Percentiles rank a stretch among this genome's conserved stretches.
phyloP scores from a whole-genome alignment of 1,284 basidiomycete species.

The Rhodotorula sp. region DNA sequence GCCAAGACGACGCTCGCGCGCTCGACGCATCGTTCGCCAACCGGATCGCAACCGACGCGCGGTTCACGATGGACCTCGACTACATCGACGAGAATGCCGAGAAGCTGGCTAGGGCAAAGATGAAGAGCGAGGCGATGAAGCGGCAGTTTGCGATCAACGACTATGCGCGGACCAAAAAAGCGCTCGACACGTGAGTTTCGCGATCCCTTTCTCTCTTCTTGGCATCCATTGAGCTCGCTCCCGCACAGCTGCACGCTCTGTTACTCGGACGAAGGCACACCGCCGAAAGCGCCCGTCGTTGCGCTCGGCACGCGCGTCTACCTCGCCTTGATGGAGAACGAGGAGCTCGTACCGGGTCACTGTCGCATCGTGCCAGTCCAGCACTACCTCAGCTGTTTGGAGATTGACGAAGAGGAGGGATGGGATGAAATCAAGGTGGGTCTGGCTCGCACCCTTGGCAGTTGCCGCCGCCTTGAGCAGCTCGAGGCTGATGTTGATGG shows the following conservation, averaged over 20 bases:
- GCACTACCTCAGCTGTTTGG: constrained; percentile 84
- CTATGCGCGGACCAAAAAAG: constrained; percentile 90
- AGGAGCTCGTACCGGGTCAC: constrained; percentile 84
- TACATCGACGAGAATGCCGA: constrained; percentile 98
- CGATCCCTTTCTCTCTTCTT: not conserved
- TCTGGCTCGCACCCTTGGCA: constrained; percentile 33
- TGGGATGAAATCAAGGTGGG: constrained; percentile 92
- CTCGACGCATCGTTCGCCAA: constrained; percentile 84
- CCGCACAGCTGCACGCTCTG: constrained; percentile 69
- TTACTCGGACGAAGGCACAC: constrained; percentile 77
- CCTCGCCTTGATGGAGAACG: constrained; percentile 77
- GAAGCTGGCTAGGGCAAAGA: constrained; percentile 83
- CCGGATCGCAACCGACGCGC: constrained; percentile 80
- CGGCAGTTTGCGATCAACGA: constrained; percentile 96
- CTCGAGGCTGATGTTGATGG: not conserved
- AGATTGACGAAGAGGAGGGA: constrained; percentile 86
- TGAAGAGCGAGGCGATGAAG: constrained; percentile 94
- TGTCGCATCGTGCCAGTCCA: constrained; percentile 94
- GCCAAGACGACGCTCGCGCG: constrained; percentile 83
- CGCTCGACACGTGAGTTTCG: constrained; percentile 60
- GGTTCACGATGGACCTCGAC: constrained; percentile 83
- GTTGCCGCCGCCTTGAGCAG: not conserved
- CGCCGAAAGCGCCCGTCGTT: constrained; percentile 69
- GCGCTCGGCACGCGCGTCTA: constrained; percentile 88
- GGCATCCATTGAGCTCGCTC: not conserved